Base-by-base conservation (phyloP, 2,329 filamentous ascomycete species). In the Cladophialophora exuberans region DNA sequence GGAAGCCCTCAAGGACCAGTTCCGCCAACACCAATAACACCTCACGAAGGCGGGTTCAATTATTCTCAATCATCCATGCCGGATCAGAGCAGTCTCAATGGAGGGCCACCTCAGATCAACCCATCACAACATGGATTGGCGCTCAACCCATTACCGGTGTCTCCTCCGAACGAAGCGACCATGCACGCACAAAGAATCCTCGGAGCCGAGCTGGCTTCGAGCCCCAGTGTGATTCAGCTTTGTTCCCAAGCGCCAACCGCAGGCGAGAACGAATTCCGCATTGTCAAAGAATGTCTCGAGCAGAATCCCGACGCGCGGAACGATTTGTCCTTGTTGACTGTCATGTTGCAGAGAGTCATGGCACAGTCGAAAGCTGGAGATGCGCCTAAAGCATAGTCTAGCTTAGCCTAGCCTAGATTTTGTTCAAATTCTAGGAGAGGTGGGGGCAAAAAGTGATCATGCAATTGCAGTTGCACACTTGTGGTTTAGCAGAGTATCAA, bases 211-310 rank as follows among this genome's bases (percentile, higher is more conserved):
- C 76, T 87, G 39, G 81, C 86, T 10, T 76, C 76, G 18, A 82
- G 83, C 13, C 83, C 86, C 0, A 88, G 86, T 0, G 83, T 89
- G 6, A 78, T 83, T 20, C 87, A 90, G 63, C 74, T 92, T 3
- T 75, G 90, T 39, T 82, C 84, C 4, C 85, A 89, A 61, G 86
- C 86, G 1, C 83, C 80, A 17, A 80, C 82, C 45, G 89, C 88
- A 77, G 79, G 85, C 41, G 77, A 82, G n/a, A 75, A 81, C 13
- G 89, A 95, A 67, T 87, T 94, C 81, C 78, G 82, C 52, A 83
- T 94, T 23, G 82, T 97, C 59, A 79, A 82, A 47, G 79, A 81
- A 33, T 85, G 93, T 11, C 78, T 90, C 20, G 80, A 85, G 45
- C 77, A 79, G 9, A 85, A 90, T 51, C 83, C 84, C 0, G 80